Conservation (phyloP, 768 basidiomycete genomes). For the Xerocomellus amylosporus region DNA sequence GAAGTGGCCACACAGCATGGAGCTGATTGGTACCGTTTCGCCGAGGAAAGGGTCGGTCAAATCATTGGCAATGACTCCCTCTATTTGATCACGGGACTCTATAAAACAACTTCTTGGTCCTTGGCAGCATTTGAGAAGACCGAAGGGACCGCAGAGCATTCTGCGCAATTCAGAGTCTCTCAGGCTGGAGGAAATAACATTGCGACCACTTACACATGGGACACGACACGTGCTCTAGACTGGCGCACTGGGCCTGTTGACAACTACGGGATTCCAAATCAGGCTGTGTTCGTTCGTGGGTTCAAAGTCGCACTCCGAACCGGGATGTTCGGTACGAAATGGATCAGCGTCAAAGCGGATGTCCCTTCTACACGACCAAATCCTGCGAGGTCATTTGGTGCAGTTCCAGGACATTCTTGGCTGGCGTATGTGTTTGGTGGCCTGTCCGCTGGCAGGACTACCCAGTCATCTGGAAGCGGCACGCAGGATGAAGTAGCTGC, state of each 20-base stretch:
- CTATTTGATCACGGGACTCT: slow-evolving; percentile 25
- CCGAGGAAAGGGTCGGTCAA: slow-evolving; percentile 12
- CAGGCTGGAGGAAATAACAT: neutral
- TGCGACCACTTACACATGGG: slow-evolving; percentile 7
- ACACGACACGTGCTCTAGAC: neutral
- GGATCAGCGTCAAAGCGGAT: neutral
- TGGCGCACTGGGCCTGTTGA: slow-evolving; percentile 5
- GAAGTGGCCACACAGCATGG: slow-evolving; percentile 22
- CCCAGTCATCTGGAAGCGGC: neutral
- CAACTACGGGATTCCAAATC: slow-evolving; percentile 5
- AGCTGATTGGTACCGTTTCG: slow-evolving; percentile 29
- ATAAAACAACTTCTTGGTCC: slow-evolving; percentile 24
- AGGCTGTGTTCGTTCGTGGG: slow-evolving; percentile 23
- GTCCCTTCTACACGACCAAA: neutral
- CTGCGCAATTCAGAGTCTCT: slow-evolving; percentile 7
- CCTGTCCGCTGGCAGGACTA: neutral
- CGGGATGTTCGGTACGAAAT: neutral
- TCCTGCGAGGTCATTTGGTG: neutral
- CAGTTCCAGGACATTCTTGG: neutral
- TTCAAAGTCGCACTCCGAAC: slow-evolving; percentile 13
- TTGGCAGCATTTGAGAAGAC: slow-evolving; percentile 20
- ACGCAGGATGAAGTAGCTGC: neutral
- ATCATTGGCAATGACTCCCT: slow-evolving; percentile 24
- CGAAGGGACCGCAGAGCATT: neutral
- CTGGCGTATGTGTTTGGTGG: neutral